These are phyloP conservation scores for Carex arenaria DNA, from an alignment of 202 grass and related monocot genomes.

Conservation along the genomic window DNA sequence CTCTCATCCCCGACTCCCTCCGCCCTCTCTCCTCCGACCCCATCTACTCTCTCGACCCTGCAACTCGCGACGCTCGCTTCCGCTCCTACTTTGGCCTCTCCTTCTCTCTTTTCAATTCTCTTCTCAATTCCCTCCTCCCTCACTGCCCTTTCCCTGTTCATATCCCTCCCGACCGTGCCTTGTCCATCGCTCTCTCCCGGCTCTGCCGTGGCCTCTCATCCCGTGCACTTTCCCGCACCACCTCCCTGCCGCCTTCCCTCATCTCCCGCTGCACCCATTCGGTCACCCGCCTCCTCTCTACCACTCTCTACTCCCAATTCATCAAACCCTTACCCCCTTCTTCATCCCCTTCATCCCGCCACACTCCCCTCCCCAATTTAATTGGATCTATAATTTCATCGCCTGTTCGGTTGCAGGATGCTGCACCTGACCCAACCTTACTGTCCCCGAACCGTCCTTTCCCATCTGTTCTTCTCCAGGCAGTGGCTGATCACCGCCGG, in stretches of 20 bases:
- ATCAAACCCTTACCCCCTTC: conserved; percentile 6
- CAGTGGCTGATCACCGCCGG: conserved; percentile 23
- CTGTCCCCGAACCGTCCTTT: conserved; percentile 13
- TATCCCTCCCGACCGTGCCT: conserved; percentile 6
- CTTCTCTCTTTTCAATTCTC: neutral
- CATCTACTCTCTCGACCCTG: conserved; percentile 1
- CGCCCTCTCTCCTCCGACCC: conserved; percentile 9
- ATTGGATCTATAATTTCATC: conserved; percentile 27
- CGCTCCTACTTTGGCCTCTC: conserved; percentile 5
- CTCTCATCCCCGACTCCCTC: conserved; percentile 5
- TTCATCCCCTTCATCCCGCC: neutral
- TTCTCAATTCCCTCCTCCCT: conserved; percentile 9
- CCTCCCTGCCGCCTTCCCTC: conserved; percentile 16
- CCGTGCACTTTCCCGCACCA: neutral
- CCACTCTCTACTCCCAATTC: conserved; percentile 26
- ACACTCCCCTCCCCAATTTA: conserved; percentile 28
- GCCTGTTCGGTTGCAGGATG: conserved; percentile 19
- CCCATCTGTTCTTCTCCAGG: conserved; percentile 41
- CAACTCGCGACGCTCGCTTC: neutral
- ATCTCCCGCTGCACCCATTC: conserved; percentile 31
- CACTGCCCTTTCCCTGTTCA: neutral
- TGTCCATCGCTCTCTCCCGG: conserved; percentile 5
- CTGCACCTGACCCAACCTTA: neutral
- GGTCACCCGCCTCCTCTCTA: conserved; percentile 28
- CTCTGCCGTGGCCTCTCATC: conserved; percentile 4